Conservation (phyloP, 306 rosid genomes). For the Herpetospermum pedunculosum region DNA sequence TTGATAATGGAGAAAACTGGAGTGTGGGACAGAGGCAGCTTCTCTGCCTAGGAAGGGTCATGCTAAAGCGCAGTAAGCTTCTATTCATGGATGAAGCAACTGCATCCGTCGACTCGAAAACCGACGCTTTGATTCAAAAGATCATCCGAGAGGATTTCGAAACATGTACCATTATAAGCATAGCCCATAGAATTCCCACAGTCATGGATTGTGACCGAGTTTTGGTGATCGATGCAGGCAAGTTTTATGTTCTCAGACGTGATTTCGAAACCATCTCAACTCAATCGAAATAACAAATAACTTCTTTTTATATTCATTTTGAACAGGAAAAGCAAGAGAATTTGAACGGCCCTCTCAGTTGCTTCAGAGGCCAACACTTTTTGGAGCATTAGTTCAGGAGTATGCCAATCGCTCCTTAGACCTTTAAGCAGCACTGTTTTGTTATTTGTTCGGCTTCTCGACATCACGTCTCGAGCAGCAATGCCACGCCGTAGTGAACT, state of each 20-base stretch:
- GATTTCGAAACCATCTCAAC: neutral
- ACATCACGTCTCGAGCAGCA: neutral
- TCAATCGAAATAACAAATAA: neutral
- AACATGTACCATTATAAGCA: neutral
- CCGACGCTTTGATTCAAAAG: constrained; percentile 8
- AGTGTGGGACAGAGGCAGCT: constrained; percentile 20
- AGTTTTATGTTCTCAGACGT: neutral
- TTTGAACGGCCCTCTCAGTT: neutral
- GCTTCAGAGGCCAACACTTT: constrained; percentile 8
- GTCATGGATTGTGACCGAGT: constrained; percentile 11
- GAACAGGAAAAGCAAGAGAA: constrained; percentile 7
- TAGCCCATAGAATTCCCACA: constrained; percentile 16
- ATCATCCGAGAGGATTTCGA: constrained; percentile 5
- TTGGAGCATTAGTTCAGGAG: constrained; percentile 9
- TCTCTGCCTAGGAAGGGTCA: constrained; percentile 6
- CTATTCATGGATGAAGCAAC: constrained; percentile 15
- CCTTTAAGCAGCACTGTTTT: neutral
- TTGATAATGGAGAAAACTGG: constrained; percentile 15
- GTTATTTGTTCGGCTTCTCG: neutral
- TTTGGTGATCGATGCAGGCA: constrained; percentile 11
- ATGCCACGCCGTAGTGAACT: neutral
- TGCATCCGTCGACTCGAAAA: constrained; percentile 9
- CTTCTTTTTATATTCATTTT: neutral
- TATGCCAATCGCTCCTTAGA: constrained; percentile 5
- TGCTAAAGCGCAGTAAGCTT: constrained; percentile 2